These are phyloP conservation scores for Musa itinerans DNA, from an alignment of 176 grass and related monocot species.

Conservation along the genomic window DNA sequence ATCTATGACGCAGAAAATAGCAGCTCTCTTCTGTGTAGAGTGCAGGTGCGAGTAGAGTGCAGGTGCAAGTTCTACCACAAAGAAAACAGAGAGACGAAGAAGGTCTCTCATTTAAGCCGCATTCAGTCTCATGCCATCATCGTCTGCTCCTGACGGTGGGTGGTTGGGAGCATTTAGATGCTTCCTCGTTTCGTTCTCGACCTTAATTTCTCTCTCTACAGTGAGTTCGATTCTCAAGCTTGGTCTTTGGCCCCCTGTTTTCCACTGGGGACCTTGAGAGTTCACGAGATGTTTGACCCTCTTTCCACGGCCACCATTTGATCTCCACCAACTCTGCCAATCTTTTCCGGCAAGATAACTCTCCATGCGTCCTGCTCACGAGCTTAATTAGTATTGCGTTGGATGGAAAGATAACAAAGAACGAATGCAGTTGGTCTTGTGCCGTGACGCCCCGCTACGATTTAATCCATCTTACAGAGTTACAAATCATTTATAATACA, in stretches of 20 bases:
- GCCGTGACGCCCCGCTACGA: no score
- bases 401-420: no score
- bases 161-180: background rate
- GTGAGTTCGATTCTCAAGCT: no score
- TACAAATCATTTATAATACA: no score
- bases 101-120: background rate
- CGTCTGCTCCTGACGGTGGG: background rate
- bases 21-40: background rate
- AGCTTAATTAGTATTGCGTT: background rate
- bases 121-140: background rate
- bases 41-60: background rate
- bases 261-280: background rate
- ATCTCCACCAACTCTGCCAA: no score
- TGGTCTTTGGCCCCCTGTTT: background rate
- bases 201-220: background rate
- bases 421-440: no score
- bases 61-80: background rate
- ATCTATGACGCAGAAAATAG: background rate
- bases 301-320: no score
- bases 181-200: background rate
- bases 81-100: background rate
- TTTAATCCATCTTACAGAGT: no score
- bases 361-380: background rate
- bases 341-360: background rate
- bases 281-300: background rate